Evolutionary conservation across 2,329 filamentous ascomycete genomes (phyloP).

Genomic region (Beauveria brongniartii): DNA sequence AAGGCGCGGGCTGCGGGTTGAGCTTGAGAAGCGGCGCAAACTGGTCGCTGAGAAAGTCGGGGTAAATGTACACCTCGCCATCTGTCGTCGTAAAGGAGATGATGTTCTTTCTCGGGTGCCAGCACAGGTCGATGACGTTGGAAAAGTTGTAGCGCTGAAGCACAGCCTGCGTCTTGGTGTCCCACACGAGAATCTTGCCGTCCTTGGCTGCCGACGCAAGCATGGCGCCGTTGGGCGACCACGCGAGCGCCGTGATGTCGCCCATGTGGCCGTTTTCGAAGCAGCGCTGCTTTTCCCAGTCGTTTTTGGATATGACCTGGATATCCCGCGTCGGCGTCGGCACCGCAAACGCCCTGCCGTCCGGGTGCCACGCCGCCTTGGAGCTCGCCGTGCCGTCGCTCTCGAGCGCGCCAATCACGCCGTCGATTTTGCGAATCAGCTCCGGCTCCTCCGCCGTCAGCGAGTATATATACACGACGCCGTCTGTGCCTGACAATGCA

Average conservation of each 20-base stretch:
- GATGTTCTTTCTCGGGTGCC: slow-evolving; percentile 86
- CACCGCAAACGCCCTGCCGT: slow-evolving; percentile 82
- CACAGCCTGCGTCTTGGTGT: slow-evolving; percentile 77
- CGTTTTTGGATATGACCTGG: slow-evolving; percentile 76
- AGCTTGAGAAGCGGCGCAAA: slow-evolving; percentile 49
- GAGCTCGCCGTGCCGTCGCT: slow-evolving; percentile 65
- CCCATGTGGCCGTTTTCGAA: slow-evolving; percentile 76
- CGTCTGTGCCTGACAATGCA: slow-evolving; percentile 80
- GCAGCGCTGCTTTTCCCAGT: slow-evolving; percentile 78
- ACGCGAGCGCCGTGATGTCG: slow-evolving; percentile 79
- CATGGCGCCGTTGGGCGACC: slow-evolving; percentile 91
- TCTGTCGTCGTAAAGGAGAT: slow-evolving; percentile 87
- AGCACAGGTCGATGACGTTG: slow-evolving; percentile 77
- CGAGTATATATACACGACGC: slow-evolving; percentile 84
- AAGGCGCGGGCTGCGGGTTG: slow-evolving; percentile 65
- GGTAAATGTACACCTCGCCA: slow-evolving; percentile 87
- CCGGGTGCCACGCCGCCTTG: slow-evolving; percentile 81
- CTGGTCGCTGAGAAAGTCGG: slow-evolving; percentile 56
- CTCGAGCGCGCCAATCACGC: slow-evolving; percentile 72
- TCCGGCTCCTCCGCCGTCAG: slow-evolving; percentile 70
- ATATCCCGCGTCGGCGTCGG: slow-evolving; percentile 76
- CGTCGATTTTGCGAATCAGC: slow-evolving; percentile 75
- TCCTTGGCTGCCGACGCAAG: slow-evolving; percentile 64
- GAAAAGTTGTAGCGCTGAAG: slow-evolving; percentile 71
- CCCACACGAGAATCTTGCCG: slow-evolving; percentile 73